These are phyloP conservation scores for Raphanus raphanistrum DNA, from an alignment of 345 rosid species.

Conservation along the genomic window DNA sequence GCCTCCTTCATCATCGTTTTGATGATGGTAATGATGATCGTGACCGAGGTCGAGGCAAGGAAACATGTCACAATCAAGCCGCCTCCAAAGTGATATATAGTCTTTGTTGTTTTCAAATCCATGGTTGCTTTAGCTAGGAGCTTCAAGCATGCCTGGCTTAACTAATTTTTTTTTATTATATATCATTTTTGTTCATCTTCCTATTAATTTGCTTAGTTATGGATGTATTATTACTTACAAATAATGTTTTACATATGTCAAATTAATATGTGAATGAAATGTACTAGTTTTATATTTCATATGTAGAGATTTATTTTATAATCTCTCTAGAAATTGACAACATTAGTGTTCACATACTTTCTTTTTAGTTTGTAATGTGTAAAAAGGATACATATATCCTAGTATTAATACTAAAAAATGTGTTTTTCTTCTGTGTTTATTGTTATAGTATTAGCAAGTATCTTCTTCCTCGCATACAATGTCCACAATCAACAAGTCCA, in stretches of 20 bases:
- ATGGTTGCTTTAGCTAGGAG: constrained; percentile 30
- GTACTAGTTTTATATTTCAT: background rate
- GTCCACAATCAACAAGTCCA: background rate
- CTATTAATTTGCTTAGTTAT: constrained; percentile 7
- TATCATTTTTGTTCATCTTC: constrained; percentile 15
- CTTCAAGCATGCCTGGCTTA: constrained; percentile 13
- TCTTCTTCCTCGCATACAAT: background rate
- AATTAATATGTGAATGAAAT: constrained; percentile 1
- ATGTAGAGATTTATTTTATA: background rate
- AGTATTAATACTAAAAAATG: background rate
- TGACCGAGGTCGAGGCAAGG: constrained; percentile 30
- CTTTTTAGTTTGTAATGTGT: background rate
- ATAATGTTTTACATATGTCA: background rate
- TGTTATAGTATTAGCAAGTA: background rate
- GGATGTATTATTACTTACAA: constrained; percentile 23
- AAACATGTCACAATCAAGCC: constrained; percentile 29
- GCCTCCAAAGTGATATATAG: background rate
- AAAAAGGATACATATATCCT: background rate
- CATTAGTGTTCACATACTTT: background rate
- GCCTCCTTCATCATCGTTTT: constrained; percentile 30
- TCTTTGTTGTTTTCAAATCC: background rate
- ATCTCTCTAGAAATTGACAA: background rate
- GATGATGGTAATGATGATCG: constrained; percentile 35
- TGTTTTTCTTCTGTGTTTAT: background rate
- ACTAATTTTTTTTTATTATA: background rate